These are phyloP conservation scores for Bipolaris cookei DNA, from an alignment of 2,329 filamentous ascomycete genomes.

Conservation along the genomic window DNA sequence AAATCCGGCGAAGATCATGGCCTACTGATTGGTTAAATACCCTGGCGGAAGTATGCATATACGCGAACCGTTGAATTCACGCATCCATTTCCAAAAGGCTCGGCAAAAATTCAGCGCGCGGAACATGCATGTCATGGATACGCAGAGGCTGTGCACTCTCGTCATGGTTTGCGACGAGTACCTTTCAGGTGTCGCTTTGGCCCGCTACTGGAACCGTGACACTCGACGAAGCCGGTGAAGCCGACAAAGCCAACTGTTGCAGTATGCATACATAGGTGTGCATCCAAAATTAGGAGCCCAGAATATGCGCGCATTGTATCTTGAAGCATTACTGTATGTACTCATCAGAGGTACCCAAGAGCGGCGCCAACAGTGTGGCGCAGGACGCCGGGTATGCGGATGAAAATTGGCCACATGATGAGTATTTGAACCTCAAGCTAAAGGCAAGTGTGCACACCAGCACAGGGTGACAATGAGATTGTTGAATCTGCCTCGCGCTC, in stretches of 20 bases:
- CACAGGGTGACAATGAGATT: background rate
- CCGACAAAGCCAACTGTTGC: too few species aligned
- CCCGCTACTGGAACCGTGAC: background rate
- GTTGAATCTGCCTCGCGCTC: conserved; percentile 16
- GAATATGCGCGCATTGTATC: background rate
- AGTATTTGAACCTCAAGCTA: conserved; percentile 22
- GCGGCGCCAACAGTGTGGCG: conserved; percentile 21
- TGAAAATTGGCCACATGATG: conserved; percentile 25
- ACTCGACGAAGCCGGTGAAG: background rate
- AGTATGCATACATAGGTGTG: too few species aligned
- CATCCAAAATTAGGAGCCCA: background rate
- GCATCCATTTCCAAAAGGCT: conserved; percentile 24
- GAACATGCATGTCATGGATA: conserved; percentile 9
- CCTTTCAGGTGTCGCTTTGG: background rate
- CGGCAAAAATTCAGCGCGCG: conserved; percentile 17
- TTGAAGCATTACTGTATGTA: conserved; percentile 6
- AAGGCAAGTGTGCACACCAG: conserved; percentile 5
- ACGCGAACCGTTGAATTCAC: conserved; percentile 23
- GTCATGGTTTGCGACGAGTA: conserved; percentile 3
- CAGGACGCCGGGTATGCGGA: conserved; percentile 24
- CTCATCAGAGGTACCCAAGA: conserved; percentile 7
- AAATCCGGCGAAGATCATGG: conserved; percentile 24
- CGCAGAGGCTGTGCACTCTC: conserved; percentile 18
- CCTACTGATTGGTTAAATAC: conserved; percentile 27
- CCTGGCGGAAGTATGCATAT: conserved; percentile 20